Conservation (phyloP, 2,329 filamentous ascomycete genomes). For the Aspergillus vadensis region DNA sequence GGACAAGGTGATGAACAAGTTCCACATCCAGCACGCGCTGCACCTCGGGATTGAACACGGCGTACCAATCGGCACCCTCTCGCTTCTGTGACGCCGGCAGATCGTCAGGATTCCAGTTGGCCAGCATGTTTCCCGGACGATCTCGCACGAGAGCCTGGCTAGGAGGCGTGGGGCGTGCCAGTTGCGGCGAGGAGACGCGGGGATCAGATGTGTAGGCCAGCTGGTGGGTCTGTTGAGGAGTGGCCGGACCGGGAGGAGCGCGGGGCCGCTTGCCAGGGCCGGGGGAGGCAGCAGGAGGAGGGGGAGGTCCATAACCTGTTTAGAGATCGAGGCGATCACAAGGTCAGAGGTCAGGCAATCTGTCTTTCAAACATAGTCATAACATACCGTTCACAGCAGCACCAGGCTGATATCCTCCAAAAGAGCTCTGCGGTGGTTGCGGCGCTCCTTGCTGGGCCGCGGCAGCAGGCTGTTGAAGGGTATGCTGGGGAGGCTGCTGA, state of each 20-base stretch:
- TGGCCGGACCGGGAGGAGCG: constrained; percentile 68
- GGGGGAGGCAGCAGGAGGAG: constrained; percentile 82
- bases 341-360: constrained; percentile 52
- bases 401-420: constrained; percentile 69
- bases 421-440: constrained; percentile 69
- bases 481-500: constrained; percentile 61
- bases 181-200: constrained; percentile 74
- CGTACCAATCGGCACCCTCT: constrained; percentile 89
- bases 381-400: constrained; percentile 63
- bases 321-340: constrained; percentile 30
- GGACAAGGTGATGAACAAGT: constrained; percentile 85
- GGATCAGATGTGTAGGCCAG: constrained; percentile 77
- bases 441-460: constrained; percentile 63
- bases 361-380: constrained; percentile 25
- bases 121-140: constrained; percentile 69
- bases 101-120: constrained; percentile 83
- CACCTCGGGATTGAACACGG: constrained; percentile 91
- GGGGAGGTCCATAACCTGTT: constrained; percentile 75
- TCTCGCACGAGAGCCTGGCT: constrained; percentile 53
- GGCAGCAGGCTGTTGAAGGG: constrained; percentile 60
- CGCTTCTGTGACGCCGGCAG: constrained; percentile 86
- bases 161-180: constrained; percentile 77
- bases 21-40: constrained; percentile 90
- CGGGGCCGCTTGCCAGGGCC: constrained; percentile 76
- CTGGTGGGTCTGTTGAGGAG: constrained; percentile 86